Evolutionary conservation across 306 rosid species (phyloP), one percentile per base, ranked within the genome.

Genomic region (Astragalus membranaceus): DNA sequence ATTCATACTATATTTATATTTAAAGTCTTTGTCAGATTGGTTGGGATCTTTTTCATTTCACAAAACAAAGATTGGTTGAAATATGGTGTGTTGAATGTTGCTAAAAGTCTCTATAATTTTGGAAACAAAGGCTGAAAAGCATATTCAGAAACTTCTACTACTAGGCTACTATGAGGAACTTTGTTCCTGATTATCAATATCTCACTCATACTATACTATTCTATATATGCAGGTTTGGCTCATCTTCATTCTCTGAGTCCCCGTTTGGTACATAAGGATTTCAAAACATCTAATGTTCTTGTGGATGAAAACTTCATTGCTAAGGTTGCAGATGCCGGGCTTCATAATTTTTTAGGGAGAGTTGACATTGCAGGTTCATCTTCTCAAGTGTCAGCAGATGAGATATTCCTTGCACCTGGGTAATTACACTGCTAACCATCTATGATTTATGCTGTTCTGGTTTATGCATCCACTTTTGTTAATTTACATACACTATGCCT

Each of bases 241-340:
- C n/a, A n/a, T n/a, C n/a, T n/a, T n/a, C n/a, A n/a, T n/a, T n/a
- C n/a, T n/a, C n/a, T n/a, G n/a, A n/a, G n/a, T n/a, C n/a, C n/a
- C n/a, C n/a, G n/a, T n/a, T n/a, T n/a, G n/a, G n/a, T n/a, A n/a
- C n/a, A n/a, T n/a, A n/a, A n/a, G n/a, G n/a, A n/a, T n/a, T n/a
- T n/a, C n/a, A n/a, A n/a, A n/a, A n/a, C n/a, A n/a, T 82, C 88
- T 79, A 92, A 92, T 74, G 96, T 92, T 70, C 96, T 92, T 36
- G 96, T 92, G 26, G 96, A 88, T 72, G 96, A 89, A 82, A 82
- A 83, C 69, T 86, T 86, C 79, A 82, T 77, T 56, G 79, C 98
- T 69, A 92, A 89, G 84, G 96, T 92, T 37, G 96, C 98, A n/a
- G 98, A 92, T 70, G 93, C 98, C 0, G 79, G 79, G 10, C 73